Percentiles rank a stretch among this genome's conserved stretches.
Conservation (phyloP, 805 yeast genomes). For the Candida arabinofermentans region DNA sequence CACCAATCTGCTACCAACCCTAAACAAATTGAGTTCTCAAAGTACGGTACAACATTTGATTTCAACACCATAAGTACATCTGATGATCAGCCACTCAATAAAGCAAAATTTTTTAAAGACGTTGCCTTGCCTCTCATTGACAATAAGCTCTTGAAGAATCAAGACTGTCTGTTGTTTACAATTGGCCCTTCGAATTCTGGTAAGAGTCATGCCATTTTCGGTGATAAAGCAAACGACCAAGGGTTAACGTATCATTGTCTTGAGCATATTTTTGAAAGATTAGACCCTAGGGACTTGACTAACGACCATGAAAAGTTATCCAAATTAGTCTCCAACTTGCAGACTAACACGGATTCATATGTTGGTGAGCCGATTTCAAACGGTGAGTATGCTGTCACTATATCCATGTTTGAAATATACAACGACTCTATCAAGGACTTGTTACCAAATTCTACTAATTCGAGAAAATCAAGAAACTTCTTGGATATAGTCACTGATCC, state of each 20-base stretch:
- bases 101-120: constrained; percentile 32
- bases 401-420: constrained; percentile 52
- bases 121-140: constrained; percentile 33
- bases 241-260: constrained; percentile 20
- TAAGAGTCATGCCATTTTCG: constrained; percentile 38
- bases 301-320: constrained; percentile 6
- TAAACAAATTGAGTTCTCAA: constrained; percentile 23
- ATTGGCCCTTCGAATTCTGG: constrained; percentile 55
- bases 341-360: constrained; percentile 1
- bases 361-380: not conserved
- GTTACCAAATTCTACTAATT: constrained; percentile 21
- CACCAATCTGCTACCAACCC: constrained; percentile 10
- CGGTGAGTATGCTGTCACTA: constrained; percentile 34
- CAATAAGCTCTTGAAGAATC: constrained; percentile 24
- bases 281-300: constrained; percentile 8
- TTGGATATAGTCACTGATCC: constrained; percentile 41
- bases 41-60: constrained; percentile 24
- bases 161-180: constrained; percentile 43
- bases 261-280: constrained; percentile 19
- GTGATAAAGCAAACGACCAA: constrained; percentile 20
- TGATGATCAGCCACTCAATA: constrained; percentile 20
- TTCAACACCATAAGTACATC: constrained; percentile 27
- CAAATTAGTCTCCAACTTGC: constrained; percentile 12
- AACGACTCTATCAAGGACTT: constrained; percentile 43
- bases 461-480: constrained; percentile 23